A percentile compares a stretch with the other conserved stretches of the same genome.
These are phyloP conservation scores for Claviceps quebecensis DNA, from an alignment of 2,329 filamentous ascomycete species.

Conservation along the genomic window DNA sequence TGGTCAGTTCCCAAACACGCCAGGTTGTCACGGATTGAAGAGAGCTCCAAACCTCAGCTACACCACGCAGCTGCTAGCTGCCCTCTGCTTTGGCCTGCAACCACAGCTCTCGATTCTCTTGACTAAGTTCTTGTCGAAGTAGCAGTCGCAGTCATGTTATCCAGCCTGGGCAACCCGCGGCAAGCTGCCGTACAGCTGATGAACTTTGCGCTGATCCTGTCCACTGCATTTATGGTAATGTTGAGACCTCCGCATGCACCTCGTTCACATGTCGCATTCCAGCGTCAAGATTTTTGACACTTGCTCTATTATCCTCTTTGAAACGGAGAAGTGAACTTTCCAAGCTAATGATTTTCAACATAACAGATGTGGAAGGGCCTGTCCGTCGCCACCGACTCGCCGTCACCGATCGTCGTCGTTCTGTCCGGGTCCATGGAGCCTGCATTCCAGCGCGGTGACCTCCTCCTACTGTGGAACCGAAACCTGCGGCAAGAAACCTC, in stretches of 20 bases:
- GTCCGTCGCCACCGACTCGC: slow-evolving; percentile 61
- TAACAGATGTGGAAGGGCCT: slow-evolving; percentile 75
- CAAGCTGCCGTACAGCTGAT: slow-evolving; percentile 70
- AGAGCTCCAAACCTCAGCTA: background rate
- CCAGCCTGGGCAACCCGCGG: slow-evolving; percentile 58
- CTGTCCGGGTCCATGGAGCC: slow-evolving; percentile 75
- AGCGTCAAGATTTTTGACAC: no score
- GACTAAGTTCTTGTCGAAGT: background rate
- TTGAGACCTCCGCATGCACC: background rate
- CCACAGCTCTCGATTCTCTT: background rate
- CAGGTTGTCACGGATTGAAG: slow-evolving; percentile 2
- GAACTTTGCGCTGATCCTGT: slow-evolving; percentile 83
- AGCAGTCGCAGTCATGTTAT: slow-evolving; percentile 40
- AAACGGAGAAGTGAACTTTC: no score
- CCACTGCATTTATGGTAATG: slow-evolving; percentile 73
- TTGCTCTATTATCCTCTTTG: no score
- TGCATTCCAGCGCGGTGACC: slow-evolving; percentile 64
- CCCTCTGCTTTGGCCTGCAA: background rate
- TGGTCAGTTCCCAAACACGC: slow-evolving; percentile 11
- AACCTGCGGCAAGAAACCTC: slow-evolving; percentile 41
- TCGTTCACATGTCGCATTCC: background rate
- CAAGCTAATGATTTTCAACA: background rate
- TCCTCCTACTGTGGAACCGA: slow-evolving; percentile 66
- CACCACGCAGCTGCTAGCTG: background rate
- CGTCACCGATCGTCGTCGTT: slow-evolving; percentile 71